phyloP scores from a whole-genome alignment of 1,284 basidiomycete species.

The Ustilago vetiveriae region DNA sequence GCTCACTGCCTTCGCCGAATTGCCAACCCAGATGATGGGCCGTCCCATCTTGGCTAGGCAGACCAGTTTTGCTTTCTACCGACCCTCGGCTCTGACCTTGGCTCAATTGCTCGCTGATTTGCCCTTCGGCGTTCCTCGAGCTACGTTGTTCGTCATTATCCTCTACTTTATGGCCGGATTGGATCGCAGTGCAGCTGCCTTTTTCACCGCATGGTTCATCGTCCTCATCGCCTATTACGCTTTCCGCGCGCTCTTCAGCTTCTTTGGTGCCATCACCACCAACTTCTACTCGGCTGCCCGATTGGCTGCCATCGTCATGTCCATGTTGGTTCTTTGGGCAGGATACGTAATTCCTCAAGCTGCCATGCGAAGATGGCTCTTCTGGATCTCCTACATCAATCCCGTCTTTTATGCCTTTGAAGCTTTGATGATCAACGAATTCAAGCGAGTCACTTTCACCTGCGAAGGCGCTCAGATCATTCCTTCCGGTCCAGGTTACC shows the following conservation, averaged over 20 bases:
- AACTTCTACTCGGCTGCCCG: constrained; percentile 54
- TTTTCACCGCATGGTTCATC: constrained; percentile 72
- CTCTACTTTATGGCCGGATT: constrained; percentile 66
- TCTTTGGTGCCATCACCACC: constrained; percentile 53
- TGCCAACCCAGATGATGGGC: constrained; percentile 55
- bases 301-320: constrained; percentile 57
- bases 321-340: constrained; percentile 51
- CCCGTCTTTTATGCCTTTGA: constrained; percentile 80
- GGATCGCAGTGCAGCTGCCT: constrained; percentile 45
- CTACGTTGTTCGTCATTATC: constrained; percentile 67
- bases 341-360: constrained; percentile 57
- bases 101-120: constrained; percentile 65
- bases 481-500: constrained; percentile 41
- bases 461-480: constrained; percentile 48
- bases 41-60: constrained; percentile 55
- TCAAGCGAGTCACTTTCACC: constrained; percentile 58
- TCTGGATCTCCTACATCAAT: constrained; percentile 72
- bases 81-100: constrained; percentile 60
- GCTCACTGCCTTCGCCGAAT: constrained; percentile 67
- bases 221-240: constrained; percentile 53
- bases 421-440: constrained; percentile 72
- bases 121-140: constrained; percentile 68
- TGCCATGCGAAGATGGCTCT: constrained; percentile 86
- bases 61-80: constrained; percentile 61
- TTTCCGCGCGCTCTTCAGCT: constrained; percentile 54